Evolutionary conservation across 2,329 filamentous ascomycete genomes (phyloP), one percentile per base, ranked within the genome.

Genomic region (Fusarium tanahbumbuense): DNA sequence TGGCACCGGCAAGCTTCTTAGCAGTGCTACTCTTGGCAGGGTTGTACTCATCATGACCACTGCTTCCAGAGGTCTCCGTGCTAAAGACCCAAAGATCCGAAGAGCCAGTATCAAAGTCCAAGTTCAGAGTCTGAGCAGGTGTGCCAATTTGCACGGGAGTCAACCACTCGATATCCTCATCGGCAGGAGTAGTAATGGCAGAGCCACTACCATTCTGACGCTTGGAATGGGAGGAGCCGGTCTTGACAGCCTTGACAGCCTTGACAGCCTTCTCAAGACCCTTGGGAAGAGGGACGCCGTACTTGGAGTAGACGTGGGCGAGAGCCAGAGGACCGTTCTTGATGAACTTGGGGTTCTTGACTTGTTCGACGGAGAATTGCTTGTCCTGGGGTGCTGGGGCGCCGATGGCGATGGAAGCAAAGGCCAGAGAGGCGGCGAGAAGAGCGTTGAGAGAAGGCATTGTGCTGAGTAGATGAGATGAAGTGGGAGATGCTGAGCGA

Each of bases 31-130:
- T 84, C 50, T 78, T 76, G 25, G 61, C 65, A 2, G 83, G 80
- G 48, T 81, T 72, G 62, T 82, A 85, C n/a, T 80, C 54, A 8
- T 76, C 73, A 48, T 85, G 83, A 0, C 81, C 81, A 18, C 76
- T 76, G 13, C 81, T 74, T 28, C 81, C 75, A 37, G 81, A 82
- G 50, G 82, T 80, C 61, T 66, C 61, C 27, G 83, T 80, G 57
- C 81, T 83, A 70, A 84, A 84, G 2, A 85, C 83, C 83, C 83
- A 84, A 25, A 84, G 76, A 59, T 85, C 83, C 13, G 82, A 81
- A 4, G 82, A 84, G 2, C 83, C 83, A 2, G 83, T 85, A 60
- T 85, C 82, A 48, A 85, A 82, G 68, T 83, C 79, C 50, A 85
- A 72, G 37, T 81, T 78, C 49, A 84, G 74, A 2, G 78, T 81